These are phyloP conservation scores for Phytophthora colocasiae DNA, from an alignment of 352 stramenopile species.

Conservation along the genomic window DNA sequence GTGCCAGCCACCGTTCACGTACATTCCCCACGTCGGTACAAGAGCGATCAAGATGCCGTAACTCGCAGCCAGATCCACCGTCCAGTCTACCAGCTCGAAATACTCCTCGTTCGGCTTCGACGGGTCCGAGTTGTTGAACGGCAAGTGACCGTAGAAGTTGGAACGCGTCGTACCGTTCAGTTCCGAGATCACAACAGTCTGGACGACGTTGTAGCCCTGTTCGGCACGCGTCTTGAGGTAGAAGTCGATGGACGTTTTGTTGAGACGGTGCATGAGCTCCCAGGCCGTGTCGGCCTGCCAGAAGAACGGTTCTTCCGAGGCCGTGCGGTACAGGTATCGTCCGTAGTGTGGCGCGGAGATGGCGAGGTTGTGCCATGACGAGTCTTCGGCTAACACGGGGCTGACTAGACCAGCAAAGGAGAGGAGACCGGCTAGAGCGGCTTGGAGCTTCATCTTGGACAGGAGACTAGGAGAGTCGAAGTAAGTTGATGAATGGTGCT, in stretches of 20 bases:
- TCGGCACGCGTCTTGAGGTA: not conserved
- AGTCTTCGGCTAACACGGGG: not conserved
- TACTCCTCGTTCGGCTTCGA: constrained; percentile 15
- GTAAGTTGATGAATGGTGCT: too few species aligned
- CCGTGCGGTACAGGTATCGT: too few species aligned
- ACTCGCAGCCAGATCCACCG: constrained; percentile 27
- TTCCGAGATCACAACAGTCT: not conserved
- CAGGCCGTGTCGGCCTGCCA: not conserved
- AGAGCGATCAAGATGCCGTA: constrained; percentile 31
- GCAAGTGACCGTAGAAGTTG: not conserved
- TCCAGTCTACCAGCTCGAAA: constrained; percentile 36
- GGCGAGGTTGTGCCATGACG: not conserved
- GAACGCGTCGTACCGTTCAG: not conserved
- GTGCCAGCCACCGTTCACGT: not conserved
- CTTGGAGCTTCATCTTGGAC: not conserved
- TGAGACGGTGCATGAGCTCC: not conserved
- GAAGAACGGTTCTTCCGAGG: too few species aligned
- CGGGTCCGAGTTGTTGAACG: constrained; percentile 1
- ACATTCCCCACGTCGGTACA: constrained; percentile 20
- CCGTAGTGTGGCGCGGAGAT: not conserved
- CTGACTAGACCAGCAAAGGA: not conserved
- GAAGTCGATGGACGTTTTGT: not conserved
- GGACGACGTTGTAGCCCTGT: not conserved
- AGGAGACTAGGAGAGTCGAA: too few species aligned
- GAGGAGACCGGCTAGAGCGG: not conserved